phyloP scores from a whole-genome alignment of 2,329 filamentous ascomycete genomes.

The Davidsoniella australis region DNA sequence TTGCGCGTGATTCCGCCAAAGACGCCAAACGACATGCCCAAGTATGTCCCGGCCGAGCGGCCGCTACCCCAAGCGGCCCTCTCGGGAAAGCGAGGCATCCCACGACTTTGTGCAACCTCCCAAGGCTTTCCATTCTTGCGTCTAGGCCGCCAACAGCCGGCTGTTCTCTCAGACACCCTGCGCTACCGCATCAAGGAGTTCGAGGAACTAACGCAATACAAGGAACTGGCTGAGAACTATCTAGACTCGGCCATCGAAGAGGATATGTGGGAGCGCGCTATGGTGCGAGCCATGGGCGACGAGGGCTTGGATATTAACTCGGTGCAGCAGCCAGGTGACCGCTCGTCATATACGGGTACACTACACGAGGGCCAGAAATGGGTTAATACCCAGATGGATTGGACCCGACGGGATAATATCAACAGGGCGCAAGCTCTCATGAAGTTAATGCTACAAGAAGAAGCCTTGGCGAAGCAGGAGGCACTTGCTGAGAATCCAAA shows the following conservation, averaged over 20 bases:
- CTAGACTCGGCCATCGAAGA: conserved; percentile 21
- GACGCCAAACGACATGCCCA: conserved; percentile 21
- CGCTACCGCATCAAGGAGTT: conserved; percentile 30
- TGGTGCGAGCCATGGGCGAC: conserved; percentile 17
- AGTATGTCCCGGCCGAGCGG: conserved; percentile 30
- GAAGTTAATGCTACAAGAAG: conserved; percentile 25
- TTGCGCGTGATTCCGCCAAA: conserved; percentile 19
- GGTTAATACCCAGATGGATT: conserved; percentile 24
- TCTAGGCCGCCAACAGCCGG: conserved; percentile 46
- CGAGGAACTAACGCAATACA: conserved; percentile 22
- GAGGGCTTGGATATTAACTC: conserved; percentile 2
- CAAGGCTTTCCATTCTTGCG: conserved; percentile 47
- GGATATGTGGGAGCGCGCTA: conserved; percentile 31
- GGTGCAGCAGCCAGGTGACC: not conserved
- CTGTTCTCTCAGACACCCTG: conserved; percentile 39
- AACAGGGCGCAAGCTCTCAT: conserved; percentile 26
- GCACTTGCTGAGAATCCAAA: conserved; percentile 12
- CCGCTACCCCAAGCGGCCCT: conserved; percentile 34
- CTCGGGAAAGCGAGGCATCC: conserved; percentile 34
- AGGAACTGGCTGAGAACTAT: conserved; percentile 24
- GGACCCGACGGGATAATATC: conserved; percentile 22
- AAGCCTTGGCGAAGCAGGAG: conserved; percentile 18
- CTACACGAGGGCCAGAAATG: conserved; percentile 26
- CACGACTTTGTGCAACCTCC: conserved; percentile 35
- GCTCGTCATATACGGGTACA: not conserved